A percentile compares a stretch with the other conserved stretches of the same genome.
Evolutionary conservation across 1,284 basidiomycete species (phyloP).

Genomic region (Rhodotorula glutinis): DNA sequence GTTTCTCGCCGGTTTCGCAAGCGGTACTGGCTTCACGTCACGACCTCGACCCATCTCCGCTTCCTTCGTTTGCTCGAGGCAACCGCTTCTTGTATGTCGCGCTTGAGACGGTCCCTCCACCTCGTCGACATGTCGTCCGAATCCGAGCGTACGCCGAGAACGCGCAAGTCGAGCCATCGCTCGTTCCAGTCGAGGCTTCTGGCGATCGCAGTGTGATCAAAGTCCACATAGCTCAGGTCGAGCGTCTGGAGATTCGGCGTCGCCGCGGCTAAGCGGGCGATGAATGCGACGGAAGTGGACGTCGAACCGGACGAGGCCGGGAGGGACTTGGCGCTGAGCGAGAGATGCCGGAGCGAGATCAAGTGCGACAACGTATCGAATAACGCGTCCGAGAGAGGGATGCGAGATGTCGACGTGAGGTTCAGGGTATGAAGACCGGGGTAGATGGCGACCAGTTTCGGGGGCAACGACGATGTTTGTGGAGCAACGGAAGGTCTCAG

Average conservation of each 20-base stretch:
- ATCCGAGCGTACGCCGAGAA: slow-evolving; percentile 16
- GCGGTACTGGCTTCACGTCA: neutral
- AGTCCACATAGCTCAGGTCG: slow-evolving; percentile 19
- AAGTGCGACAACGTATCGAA: slow-evolving; percentile 21
- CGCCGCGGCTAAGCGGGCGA: slow-evolving; percentile 17
- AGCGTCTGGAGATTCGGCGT: slow-evolving; percentile 18
- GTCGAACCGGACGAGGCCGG: neutral
- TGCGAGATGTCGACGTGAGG: slow-evolving; percentile 14
- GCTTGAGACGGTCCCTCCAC: slow-evolving; percentile 3
- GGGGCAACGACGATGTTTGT: neutral
- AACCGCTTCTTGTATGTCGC: slow-evolving; percentile 7
- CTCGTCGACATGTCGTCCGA: neutral
- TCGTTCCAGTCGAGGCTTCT: slow-evolving; percentile 23
- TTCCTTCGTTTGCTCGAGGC: slow-evolving; percentile 3
- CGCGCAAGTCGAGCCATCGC: slow-evolving; percentile 18
- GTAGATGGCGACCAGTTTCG: slow-evolving; percentile 15
- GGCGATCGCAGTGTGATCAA: neutral
- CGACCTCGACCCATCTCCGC: slow-evolving; percentile 19
- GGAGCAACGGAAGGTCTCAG: neutral
- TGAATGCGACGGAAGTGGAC: slow-evolving; percentile 7
- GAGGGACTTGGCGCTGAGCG: slow-evolving; percentile 18
- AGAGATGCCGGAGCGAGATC: slow-evolving; percentile 21
- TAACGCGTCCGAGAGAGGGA: slow-evolving; percentile 10
- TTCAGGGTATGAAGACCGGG: slow-evolving; percentile 19
- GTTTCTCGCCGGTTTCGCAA: neutral